Evolutionary conservation across 441 rosid species (phyloP).

Genomic region (Pelargonium fulgidum): DNA sequence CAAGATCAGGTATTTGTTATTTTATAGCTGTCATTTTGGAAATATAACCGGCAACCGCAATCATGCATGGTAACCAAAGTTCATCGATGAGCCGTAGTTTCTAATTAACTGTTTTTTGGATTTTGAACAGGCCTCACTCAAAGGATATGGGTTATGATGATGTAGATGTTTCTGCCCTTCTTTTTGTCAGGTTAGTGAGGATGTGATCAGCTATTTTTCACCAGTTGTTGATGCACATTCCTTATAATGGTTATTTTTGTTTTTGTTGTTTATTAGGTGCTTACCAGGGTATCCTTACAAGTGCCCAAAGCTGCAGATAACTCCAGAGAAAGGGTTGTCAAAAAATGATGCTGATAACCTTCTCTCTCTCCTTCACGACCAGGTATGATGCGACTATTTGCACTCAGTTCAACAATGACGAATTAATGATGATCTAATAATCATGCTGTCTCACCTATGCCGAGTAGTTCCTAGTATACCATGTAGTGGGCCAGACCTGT

Average conservation of each 20-base stretch:
- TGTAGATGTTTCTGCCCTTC: constrained; percentile 72
- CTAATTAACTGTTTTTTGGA: constrained; percentile 18
- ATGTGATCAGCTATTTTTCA: constrained; percentile 16
- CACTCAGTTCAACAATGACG: background rate
- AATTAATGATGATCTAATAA: background rate
- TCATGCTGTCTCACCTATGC: background rate
- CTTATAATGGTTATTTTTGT: constrained; percentile 15
- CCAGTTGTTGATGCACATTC: background rate
- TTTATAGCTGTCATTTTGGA: background rate
- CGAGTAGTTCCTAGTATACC: constrained; percentile 1
- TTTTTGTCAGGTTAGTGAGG: constrained; percentile 56
- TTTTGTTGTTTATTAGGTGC: constrained; percentile 44
- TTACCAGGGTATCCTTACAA: constrained; percentile 96
- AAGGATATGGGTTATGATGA: constrained; percentile 90
- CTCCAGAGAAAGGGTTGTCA: constrained; percentile 76
- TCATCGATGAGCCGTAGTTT: constrained; percentile 12
- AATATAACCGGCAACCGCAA: background rate
- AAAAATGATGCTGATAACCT: constrained; percentile 64
- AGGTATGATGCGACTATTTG: constrained; percentile 38
- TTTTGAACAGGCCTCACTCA: constrained; percentile 75
- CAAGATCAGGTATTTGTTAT: constrained; percentile 62
- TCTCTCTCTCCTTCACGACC: constrained; percentile 73
- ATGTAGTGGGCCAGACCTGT: background rate
- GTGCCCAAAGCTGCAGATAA: constrained; percentile 76
- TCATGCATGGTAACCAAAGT: constrained; percentile 8